Evolutionary conservation across 345 rosid genomes (phyloP).

Genomic region (Dimocarpus longan): DNA sequence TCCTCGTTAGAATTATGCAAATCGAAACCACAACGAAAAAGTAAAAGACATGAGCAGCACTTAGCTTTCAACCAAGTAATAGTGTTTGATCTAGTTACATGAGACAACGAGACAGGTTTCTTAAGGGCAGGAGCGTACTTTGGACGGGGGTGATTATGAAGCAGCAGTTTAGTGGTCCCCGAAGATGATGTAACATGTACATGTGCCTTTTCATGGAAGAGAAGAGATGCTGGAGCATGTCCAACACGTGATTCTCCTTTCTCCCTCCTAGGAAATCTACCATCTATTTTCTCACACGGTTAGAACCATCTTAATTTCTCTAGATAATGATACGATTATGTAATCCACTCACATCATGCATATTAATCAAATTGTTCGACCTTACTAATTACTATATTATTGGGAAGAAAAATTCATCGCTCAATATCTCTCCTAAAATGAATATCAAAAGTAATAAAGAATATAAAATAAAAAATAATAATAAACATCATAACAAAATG

Average conservation of each 20-base stretch:
- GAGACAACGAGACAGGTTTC: not conserved
- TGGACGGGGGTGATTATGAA: not conserved
- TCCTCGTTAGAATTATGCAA: too few relatives aligned
- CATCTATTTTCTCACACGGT: not conserved
- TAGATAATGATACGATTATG: not conserved
- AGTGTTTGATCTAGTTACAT: too few relatives aligned
- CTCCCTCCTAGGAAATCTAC: not conserved
- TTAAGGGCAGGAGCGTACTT: not conserved
- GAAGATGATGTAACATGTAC: not conserved
- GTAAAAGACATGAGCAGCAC: not conserved
- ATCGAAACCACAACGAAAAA: not conserved
- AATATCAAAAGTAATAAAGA: too few relatives aligned
- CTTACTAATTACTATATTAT: too few relatives aligned
- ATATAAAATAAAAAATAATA: too few relatives aligned
- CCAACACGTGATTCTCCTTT: slow-evolving; percentile 24
- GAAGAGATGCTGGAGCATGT: not conserved
- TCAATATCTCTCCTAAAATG: too few relatives aligned
- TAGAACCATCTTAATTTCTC: not conserved
- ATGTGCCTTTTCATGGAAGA: not conserved
- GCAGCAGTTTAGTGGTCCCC: not conserved
- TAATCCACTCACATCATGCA: too few relatives aligned
- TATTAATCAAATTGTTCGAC: too few relatives aligned
- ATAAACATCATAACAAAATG: too few relatives aligned
- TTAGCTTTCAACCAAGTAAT: not conserved
- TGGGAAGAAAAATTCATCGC: too few relatives aligned